phyloP scores from a whole-genome alignment of 768 basidiomycete species.

The Lactarius pseudohatsudake region DNA sequence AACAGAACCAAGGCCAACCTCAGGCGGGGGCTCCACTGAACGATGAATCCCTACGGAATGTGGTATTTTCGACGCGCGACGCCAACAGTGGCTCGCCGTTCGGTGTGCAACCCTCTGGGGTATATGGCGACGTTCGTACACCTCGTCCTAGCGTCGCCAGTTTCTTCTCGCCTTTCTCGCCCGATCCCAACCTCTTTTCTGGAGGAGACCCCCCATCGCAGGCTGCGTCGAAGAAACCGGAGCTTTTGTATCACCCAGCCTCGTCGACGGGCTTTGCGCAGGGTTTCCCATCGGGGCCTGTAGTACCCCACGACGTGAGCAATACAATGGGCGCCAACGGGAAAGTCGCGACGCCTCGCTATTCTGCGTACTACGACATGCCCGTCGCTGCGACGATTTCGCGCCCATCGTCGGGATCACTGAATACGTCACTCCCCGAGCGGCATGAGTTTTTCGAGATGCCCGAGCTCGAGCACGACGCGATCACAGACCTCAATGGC shows the following conservation, averaged over 20 bases:
- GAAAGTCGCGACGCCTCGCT: conserved; percentile 43
- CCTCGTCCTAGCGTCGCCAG: conserved; percentile 21
- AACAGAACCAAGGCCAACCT: conserved; percentile 31
- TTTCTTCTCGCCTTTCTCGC: conserved; percentile 75
- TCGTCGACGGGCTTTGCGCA: conserved; percentile 9
- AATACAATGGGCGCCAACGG: conserved; percentile 42
- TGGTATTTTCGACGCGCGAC: conserved; percentile 24
- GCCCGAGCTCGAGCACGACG: conserved; percentile 43
- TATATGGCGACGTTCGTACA: conserved; percentile 23
- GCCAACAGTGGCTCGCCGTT: conserved; percentile 22
- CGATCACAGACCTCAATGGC: conserved; percentile 69
- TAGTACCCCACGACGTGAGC: conserved; percentile 16
- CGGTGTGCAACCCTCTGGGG: conserved; percentile 21
- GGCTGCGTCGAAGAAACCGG: conserved; percentile 38
- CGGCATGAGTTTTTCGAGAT: conserved; percentile 32
- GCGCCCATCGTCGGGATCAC: conserved; percentile 31
- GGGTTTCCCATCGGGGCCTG: conserved; percentile 46
- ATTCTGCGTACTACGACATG: conserved; percentile 46
- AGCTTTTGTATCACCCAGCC: conserved; percentile 47
- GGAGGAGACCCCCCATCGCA: conserved; percentile 42
- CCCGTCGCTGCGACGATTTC: conserved; percentile 33
- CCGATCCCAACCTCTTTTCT: conserved; percentile 57
- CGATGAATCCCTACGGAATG: conserved; percentile 23
- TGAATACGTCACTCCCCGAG: conserved; percentile 26
- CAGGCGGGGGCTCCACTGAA: conserved; percentile 26